A percentile compares a stretch with the other conserved stretches of the same genome.
phyloP scores from a whole-genome alignment of 108 stramenopile genomes.

The Discostella stelligeroides region DNA sequence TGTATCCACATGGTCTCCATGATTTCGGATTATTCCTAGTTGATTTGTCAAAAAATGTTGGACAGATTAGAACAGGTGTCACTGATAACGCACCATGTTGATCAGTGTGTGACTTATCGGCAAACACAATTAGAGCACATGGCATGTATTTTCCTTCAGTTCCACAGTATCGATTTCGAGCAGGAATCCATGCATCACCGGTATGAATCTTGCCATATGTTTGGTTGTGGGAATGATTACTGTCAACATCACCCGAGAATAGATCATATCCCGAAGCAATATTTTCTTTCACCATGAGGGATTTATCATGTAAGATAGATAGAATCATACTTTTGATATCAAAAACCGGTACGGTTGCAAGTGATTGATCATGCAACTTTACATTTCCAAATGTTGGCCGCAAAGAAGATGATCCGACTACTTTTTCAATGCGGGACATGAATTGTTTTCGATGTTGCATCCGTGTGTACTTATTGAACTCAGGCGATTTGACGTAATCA shows the following conservation, averaged over 20 bases:
- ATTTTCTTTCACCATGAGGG: slow-evolving; percentile 6
- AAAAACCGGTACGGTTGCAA: slow-evolving; percentile 13
- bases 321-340: not conserved
- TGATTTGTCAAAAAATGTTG: slow-evolving; percentile 8
- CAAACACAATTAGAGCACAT: not conserved
- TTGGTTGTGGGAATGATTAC: not conserved
- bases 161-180: slow-evolving; percentile 2
- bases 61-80: slow-evolving; percentile 6
- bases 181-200: slow-evolving; percentile 4
- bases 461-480: not conserved
- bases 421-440: too few species aligned
- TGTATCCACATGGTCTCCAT: slow-evolving; percentile 14
- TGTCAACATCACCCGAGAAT: not conserved
- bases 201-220: slow-evolving; percentile 2
- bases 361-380: slow-evolving; percentile 2
- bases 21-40: slow-evolving; percentile 5
- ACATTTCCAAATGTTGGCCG: too few species aligned
- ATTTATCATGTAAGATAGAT: slow-evolving; percentile 1
- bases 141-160: slow-evolving; percentile 1
- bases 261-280: slow-evolving; percentile 4
- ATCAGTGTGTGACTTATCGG: slow-evolving; percentile 13
- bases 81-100: not conserved
- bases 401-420: too few species aligned
- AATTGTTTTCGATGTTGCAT: not conserved
- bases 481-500: not conserved